phyloP scores from a whole-genome alignment of 768 basidiomycete species.

The Coprinopsis cinerea region DNA sequence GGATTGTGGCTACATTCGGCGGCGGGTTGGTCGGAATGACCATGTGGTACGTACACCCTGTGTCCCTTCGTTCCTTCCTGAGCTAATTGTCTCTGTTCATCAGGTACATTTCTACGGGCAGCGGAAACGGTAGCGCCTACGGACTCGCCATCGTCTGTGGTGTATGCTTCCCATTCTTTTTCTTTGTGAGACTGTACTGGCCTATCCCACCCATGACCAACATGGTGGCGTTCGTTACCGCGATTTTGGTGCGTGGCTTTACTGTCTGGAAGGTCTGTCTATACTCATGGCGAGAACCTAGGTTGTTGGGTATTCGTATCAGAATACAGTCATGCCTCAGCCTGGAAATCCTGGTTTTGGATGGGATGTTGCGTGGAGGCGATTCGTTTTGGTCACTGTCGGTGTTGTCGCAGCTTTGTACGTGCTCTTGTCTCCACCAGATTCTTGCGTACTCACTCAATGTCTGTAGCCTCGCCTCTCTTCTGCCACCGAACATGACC shows the following conservation, averaged over 20 bases:
- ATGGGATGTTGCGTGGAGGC: constrained; percentile 67
- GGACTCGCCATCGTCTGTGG: constrained; percentile 65
- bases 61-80: background rate
- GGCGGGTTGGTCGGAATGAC: constrained; percentile 58
- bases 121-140: constrained; percentile 53
- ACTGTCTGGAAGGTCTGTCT: background rate
- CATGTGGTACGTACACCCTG: constrained; percentile 49
- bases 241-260: constrained; percentile 43
- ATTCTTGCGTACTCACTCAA: background rate
- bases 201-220: constrained; percentile 70
- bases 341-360: constrained; percentile 54
- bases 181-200: constrained; percentile 67
- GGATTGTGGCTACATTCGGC: constrained; percentile 58
- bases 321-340: constrained; percentile 44
- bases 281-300: constrained; percentile 16
- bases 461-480: constrained; percentile 51
- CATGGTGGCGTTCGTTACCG: constrained; percentile 61
- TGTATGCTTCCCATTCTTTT: constrained; percentile 68
- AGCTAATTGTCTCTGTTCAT: background rate
- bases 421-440: constrained; percentile 14
- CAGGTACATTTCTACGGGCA: constrained; percentile 70
- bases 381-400: constrained; percentile 61
- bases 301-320: constrained; percentile 73
- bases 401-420: constrained; percentile 80
- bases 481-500: constrained; percentile 69